Base-by-base conservation (phyloP, 2,329 filamentous ascomycete genomes). In the Tetracladium maxilliforme region DNA sequence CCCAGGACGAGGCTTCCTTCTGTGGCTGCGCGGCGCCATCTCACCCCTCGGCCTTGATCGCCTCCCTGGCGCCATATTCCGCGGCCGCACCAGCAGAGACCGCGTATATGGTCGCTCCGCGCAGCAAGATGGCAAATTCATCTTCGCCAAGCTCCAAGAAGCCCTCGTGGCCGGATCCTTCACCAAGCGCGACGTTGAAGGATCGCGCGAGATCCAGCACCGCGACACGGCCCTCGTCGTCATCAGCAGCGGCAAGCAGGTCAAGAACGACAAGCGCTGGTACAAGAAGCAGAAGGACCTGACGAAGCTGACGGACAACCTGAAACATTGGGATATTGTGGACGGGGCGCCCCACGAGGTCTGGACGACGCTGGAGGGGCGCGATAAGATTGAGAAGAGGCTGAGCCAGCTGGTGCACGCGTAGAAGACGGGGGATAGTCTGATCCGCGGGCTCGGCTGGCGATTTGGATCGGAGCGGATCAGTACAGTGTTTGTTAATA, bases 111-210 rank as follows among this genome's bases (percentile, higher is more conserved):
- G 90, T 9, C 65, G 70, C 22, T 70, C 73, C 5, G 71, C 83
- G 1, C 77, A 83, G 43, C 82, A 92, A 49, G 64, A 63, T 14
- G 81, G 80, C 32, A 92, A 86, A 47, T 76, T 70, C 46, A 76
- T 94, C 48, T 93, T 92, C 47, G 79, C 84, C 5, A 81, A 86
- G 51, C 61, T 98, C 28, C 90, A 98, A 51, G 90, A 98, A 55
- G 87, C 77, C 35, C 61, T 95, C 2, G 83, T 94, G 16, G 86
- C 86, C 1, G 68, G 74, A 35, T 82, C 80, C 1, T 70, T 95
- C 37, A 83, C 83, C 10, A 77, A 74, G 47, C 80, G 80, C 17
- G 90, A 98, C 42, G 72, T 92, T 11, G 58, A 64, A 22, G 79
- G 74, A 30, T 83, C 83, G 30, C 63, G 78, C 13, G 73, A 75